These are phyloP conservation scores for Kalmusia sp. DNA, from an alignment of 2,329 filamentous ascomycete genomes.

Conservation along the genomic window DNA sequence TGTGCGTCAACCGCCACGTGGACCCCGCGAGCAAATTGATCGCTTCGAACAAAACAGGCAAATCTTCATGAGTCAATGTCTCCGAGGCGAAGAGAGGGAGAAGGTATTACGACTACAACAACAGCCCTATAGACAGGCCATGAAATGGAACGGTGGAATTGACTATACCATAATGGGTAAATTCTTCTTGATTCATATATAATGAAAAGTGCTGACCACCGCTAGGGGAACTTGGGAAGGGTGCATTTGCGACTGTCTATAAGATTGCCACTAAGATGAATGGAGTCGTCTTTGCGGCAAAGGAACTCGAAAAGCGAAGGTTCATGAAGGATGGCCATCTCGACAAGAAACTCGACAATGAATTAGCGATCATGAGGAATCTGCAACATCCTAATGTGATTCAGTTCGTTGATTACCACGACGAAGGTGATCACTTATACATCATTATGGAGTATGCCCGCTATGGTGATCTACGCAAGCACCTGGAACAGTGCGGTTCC, in stretches of 20 bases:
- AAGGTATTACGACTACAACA: constrained; percentile 33
- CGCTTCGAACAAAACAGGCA: constrained; percentile 73
- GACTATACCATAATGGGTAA: constrained; percentile 78
- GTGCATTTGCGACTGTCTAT: constrained; percentile 93
- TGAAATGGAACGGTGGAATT: constrained; percentile 82
- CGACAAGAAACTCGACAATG: constrained; percentile 92
- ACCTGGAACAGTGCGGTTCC: constrained; percentile 66
- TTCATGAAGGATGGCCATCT: constrained; percentile 93
- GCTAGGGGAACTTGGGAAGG: constrained; percentile 78
- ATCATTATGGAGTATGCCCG: constrained; percentile 97
- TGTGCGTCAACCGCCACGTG: constrained; percentile 78
- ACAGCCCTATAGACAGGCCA: constrained; percentile 56
- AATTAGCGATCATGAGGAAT: constrained; percentile 93
- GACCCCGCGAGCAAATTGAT: constrained; percentile 64
- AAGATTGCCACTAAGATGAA: constrained; percentile 86
- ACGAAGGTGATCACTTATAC: constrained; percentile 80
- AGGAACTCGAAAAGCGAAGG: constrained; percentile 90
- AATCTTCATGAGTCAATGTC: constrained; percentile 64
- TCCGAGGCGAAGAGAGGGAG: constrained; percentile 33
- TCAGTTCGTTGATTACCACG: constrained; percentile 86
- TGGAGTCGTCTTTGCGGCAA: constrained; percentile 85
- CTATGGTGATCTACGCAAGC: constrained; percentile 80
- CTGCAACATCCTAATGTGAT: constrained; percentile 90
- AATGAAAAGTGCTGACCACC: not conserved
- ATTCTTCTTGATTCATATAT: constrained; percentile 14